Base-by-base conservation (phyloP, 2,329 filamentous ascomycete genomes). In the Diaporthe velutina region DNA sequence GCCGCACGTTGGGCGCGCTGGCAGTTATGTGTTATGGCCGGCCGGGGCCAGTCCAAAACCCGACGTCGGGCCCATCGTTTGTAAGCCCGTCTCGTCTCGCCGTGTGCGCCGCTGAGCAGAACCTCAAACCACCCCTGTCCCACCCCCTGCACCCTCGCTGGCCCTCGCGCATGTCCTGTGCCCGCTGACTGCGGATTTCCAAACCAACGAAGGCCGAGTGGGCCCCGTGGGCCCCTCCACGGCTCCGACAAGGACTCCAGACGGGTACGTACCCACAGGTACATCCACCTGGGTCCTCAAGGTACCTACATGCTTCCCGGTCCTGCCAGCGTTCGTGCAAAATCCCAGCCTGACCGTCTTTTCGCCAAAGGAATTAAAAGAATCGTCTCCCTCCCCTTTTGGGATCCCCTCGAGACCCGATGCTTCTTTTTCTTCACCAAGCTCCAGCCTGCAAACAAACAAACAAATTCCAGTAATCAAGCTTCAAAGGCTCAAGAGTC, bases 41-140 rank as follows among this genome's bases (percentile, higher is more conserved):
- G 72, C 74, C 74, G 74, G 74, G 74, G 67, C 67, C 72, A 74
- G 64, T 70, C 45, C 74, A 74, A 76, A 76, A 74, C 74, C 74
- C 74, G 66, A 70, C 71, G 60, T 66, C 67, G 71, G 67, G 61
- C 71, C 33, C 48, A 73, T 57, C 61, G 71, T 75, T 73, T 73
- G 74, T 75, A 54, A 75, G 74, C 70, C 64, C 71, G 55, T 54
- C 58, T 61, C 58, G 67, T 30, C 57, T 61, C n/a, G 9, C 38
- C 19, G 40, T 17, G 12, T 54, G 50, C 54, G 52, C 64, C 42
- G 42, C 67, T 70, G 55, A 48, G 50, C 19, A 67, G 45, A 52
- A 48, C 64, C 52, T 70, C 52, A 28, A 68, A 45, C 48, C 61
- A 38, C 54, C 61, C 64, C 66, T 33, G 40, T 70, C 71, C 48